A percentile compares a stretch with the other conserved stretches of the same genome.
Conservation (phyloP, 768 basidiomycete species). For the Collybiopsis confluens region DNA sequence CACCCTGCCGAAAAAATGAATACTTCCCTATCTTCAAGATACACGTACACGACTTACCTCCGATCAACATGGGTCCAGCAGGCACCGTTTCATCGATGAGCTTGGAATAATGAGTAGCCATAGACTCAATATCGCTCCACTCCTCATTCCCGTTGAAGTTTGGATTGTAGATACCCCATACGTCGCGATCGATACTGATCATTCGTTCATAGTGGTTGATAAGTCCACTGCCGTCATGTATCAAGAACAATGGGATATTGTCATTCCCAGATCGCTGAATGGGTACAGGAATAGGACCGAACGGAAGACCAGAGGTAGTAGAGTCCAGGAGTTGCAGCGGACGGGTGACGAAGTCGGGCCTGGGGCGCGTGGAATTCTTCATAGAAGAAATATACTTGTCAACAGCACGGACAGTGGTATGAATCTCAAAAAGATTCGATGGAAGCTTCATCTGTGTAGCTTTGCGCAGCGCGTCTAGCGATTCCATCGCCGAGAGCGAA, state of each 20-base stretch:
- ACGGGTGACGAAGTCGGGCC: not conserved
- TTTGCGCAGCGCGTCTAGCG: constrained; percentile 43
- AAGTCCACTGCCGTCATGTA: constrained; percentile 78
- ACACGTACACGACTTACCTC: constrained; percentile 49
- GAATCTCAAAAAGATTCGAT: constrained; percentile 33
- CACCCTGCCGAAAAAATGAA: constrained; percentile 42
- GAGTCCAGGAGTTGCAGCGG: not conserved
- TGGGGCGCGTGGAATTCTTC: not conserved
- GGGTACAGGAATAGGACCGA: constrained; percentile 25
- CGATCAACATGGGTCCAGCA: constrained; percentile 43
- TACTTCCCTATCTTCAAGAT: not conserved
- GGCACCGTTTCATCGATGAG: constrained; percentile 28
- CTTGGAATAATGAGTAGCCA: constrained; percentile 49
- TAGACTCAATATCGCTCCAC: constrained; percentile 47
- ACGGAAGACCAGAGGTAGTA: constrained; percentile 14
- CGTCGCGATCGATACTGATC: constrained; percentile 38
- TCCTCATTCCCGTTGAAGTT: constrained; percentile 34
- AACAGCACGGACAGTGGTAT: constrained; percentile 37
- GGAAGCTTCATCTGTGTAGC: constrained; percentile 41
- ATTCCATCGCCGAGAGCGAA: constrained; percentile 63
- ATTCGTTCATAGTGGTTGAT: constrained; percentile 46
- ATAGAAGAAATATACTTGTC: constrained; percentile 14
- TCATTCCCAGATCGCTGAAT: constrained; percentile 26
- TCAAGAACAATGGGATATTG: constrained; percentile 48
- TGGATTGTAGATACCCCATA: constrained; percentile 64